These are phyloP conservation scores for Azolla pinnata DNA, from an alignment of 75 land plant genomes.

Conservation along the genomic window DNA sequence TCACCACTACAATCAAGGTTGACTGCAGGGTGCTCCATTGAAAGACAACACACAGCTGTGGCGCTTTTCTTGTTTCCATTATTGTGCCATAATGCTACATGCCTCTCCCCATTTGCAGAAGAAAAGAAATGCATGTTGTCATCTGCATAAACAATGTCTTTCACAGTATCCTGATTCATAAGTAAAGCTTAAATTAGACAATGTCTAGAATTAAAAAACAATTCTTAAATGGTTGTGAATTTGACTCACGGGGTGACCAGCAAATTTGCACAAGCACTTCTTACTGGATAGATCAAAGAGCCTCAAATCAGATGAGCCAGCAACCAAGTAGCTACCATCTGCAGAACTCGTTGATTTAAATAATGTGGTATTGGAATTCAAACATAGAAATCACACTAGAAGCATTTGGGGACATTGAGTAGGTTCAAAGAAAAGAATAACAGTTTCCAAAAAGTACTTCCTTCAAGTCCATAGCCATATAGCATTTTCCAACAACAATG, in stretches of 20 bases:
- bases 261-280: slow-evolving; percentile 70
- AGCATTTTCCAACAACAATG: too few relatives aligned
- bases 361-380: too few relatives aligned
- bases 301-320: slow-evolving; percentile 62
- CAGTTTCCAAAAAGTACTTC: too few relatives aligned
- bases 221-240: neutral
- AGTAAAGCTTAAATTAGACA: neutral
- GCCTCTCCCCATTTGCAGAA: slow-evolving; percentile 70
- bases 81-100: slow-evolving; percentile 65
- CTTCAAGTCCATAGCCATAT: too few relatives aligned
- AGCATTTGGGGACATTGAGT: too few relatives aligned
- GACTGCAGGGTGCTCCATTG: slow-evolving; percentile 87
- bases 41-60: slow-evolving; percentile 45
- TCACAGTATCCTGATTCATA: slow-evolving; percentile 46
- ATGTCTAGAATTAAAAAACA: neutral
- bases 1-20: slow-evolving; percentile 45
- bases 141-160: slow-evolving; percentile 43
- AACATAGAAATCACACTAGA: too few relatives aligned
- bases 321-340: slow-evolving; percentile 70
- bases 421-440: too few relatives aligned
- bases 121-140: slow-evolving; percentile 63
- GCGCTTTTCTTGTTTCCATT: slow-evolving; percentile 37
- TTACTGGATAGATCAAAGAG: slow-evolving; percentile 43
- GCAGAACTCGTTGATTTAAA: slow-evolving; percentile 7
- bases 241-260: slow-evolving; percentile 86